Evolutionary conservation across 2,329 filamentous ascomycete genomes (phyloP), one percentile per base, ranked within the genome.

Genomic region (Cercospora zeina): DNA sequence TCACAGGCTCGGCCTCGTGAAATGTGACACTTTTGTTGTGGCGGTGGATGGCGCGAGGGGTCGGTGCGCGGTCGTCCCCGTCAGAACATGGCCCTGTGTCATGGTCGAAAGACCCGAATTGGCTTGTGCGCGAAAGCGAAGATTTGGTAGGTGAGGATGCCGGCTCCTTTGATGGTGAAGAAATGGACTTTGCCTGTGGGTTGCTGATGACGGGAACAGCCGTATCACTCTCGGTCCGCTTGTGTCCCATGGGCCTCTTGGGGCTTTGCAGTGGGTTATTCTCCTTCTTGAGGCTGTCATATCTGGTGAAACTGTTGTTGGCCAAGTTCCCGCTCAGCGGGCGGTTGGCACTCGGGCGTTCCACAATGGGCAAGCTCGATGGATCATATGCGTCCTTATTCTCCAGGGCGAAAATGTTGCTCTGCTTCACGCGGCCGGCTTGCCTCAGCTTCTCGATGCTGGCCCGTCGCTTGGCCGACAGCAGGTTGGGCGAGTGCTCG

Each of bases 1-100:
- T 85, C 74, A 96, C 90, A 24, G 95, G 95, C 21, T 93, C 93
- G 1, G 91, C 92, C 37, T 89, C 89, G 77, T 97, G 92, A 74
- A 99, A 99, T 0, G 93, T 99, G 62, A 99, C 95, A 71, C 93
- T 97, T 82, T 99, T 99, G 53, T 91, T 88, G 77, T 96, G 90
- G 58, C 92, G 89, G 73, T 91, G 89, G 45, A 92, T 82, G 11
- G 82, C 83, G 67, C 85, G 86, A 58, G 89, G 88, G 6, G 85
- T 84, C 36, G 86, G 85, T 14, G 83, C 80, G 42, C 82, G 79
- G 2, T 83, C 81, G 16, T 84, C 83, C 45, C 90, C 87, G 30
- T 86, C 85, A 16, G 88, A 87, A 84, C 88, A 90, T 21, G 86
- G 59, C 4, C 47, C 61, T 27, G 24, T 47, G 21, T 62, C 59